These are phyloP conservation scores for Clonostachys chloroleuca DNA, from an alignment of 2,329 filamentous ascomycete genomes.

Conservation along the genomic window DNA sequence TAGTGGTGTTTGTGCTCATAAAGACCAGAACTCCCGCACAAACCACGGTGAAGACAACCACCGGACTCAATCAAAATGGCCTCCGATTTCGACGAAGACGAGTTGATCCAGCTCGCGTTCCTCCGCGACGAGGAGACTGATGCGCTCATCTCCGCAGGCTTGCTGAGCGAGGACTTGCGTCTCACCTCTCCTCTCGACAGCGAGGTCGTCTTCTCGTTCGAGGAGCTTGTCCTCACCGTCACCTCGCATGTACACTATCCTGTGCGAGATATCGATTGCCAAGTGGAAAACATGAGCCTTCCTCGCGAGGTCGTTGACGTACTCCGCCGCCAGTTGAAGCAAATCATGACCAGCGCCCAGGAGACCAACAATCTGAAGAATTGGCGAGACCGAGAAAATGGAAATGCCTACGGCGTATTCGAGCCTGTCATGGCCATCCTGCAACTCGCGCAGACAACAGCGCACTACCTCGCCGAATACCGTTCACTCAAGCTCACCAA, in stretches of 20 bases:
- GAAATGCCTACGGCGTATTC: background rate
- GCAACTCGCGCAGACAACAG: background rate
- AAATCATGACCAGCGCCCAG: background rate
- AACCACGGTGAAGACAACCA: no score
- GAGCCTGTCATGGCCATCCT: background rate
- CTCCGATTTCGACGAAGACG: conserved; percentile 9
- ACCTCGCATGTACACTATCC: background rate
- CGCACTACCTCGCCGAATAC: background rate
- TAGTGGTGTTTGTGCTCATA: no score
- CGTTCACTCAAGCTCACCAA: background rate
- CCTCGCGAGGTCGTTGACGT: background rate
- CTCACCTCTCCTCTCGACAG: conserved; percentile 10
- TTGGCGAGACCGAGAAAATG: background rate
- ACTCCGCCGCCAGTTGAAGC: background rate
- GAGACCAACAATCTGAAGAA: background rate
- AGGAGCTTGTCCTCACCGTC: background rate
- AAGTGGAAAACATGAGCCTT: background rate
- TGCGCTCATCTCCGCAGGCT: conserved; percentile 11
- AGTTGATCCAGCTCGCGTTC: conserved; percentile 15
- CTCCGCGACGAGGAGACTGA: conserved; percentile 19
- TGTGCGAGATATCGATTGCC: background rate
- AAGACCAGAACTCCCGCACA: no score
- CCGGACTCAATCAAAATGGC: no score
- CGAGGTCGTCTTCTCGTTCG: conserved; percentile 7
- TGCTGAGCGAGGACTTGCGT: conserved; percentile 9